Evolutionary conservation across 352 stramenopile genomes (phyloP), one percentile per base, ranked within the genome.

Genomic region (Phytopythium chamaehyphon): DNA sequence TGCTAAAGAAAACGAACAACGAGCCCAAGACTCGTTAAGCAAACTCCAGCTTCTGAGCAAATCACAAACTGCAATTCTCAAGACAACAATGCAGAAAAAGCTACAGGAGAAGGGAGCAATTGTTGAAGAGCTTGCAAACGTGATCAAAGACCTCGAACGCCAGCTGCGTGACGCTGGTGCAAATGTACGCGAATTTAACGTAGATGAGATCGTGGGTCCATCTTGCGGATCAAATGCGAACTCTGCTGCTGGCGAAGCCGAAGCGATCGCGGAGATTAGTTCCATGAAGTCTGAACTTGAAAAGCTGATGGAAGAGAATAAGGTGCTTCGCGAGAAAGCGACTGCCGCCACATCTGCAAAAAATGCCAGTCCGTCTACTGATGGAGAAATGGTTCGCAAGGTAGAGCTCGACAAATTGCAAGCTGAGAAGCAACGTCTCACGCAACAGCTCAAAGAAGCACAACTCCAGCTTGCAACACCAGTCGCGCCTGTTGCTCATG

Each of bases 41-140:
- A 94, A 94, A 26, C 56, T 94, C 22, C 79, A 92, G 52, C 67
- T 94, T 19, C 44, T 94, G 16, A 94, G 82, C 64, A 92, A 91
- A 47, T 91, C 79, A 21, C 81, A 92, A 55, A 91, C 79, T 24
- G 80, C 77, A 16, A 92, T 94, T 14, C 58, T 92, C 21, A 94
- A 94, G 59, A 83, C 79, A 5, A 90, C 76, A 0, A 89, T 88
- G 74, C 80, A 76, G 45, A 91, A 89, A 59, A 87, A 88, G 40
- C 55, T 94, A 15, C 66, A 91, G 38, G 76, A 80, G 40, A 87
- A 88, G 31, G 66, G 89, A 16, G 49, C 58, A 15, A 47, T 84
- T 12, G 57, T 93, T 22, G 71, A 83, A n/a, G 79, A 93, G 38
- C 83, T 90, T 56, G 49, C 51, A 4, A 59, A 61, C 2, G 61